Evolutionary conservation across 805 yeast genomes (phyloP).

Genomic region (Saturnispora besseyi): DNA sequence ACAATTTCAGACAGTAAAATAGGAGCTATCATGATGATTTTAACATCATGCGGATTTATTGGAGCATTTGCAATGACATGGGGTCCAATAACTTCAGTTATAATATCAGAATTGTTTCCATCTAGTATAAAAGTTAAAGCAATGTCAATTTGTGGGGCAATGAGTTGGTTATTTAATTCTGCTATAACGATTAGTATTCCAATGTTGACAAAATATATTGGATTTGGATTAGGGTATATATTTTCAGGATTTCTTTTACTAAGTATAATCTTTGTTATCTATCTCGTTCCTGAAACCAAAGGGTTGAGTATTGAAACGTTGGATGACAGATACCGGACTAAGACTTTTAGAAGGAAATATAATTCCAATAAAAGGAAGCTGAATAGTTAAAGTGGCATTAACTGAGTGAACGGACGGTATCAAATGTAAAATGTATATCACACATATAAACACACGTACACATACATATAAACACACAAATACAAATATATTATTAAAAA

Average conservation of each 20-base stretch:
- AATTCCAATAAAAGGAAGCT: neutral
- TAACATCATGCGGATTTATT: slow-evolving; percentile 50
- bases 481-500: too few species aligned
- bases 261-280: slow-evolving; percentile 21
- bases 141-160: slow-evolving; percentile 46
- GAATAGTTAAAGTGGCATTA: neutral
- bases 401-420: too few species aligned
- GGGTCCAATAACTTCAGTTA: slow-evolving; percentile 65
- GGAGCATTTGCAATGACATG: slow-evolving; percentile 59
- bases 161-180: slow-evolving; percentile 58
- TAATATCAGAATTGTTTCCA: slow-evolving; percentile 61
- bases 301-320: slow-evolving; percentile 17
- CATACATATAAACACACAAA: too few species aligned
- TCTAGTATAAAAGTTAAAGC: slow-evolving; percentile 48
- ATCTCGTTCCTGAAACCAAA: slow-evolving; percentile 29
- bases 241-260: slow-evolving; percentile 26
- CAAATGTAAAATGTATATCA: too few species aligned
- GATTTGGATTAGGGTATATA: slow-evolving; percentile 59
- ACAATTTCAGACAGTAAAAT: slow-evolving; percentile 29
- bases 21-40: slow-evolving; percentile 45
- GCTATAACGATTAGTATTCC: slow-evolving; percentile 64
- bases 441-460: too few species aligned
- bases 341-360: neutral
- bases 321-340: slow-evolving; percentile 18
- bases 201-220: slow-evolving; percentile 48